These are phyloP conservation scores for Rhododendron simsii DNA, from an alignment of 148 eudicot species.

Conservation along the genomic window DNA sequence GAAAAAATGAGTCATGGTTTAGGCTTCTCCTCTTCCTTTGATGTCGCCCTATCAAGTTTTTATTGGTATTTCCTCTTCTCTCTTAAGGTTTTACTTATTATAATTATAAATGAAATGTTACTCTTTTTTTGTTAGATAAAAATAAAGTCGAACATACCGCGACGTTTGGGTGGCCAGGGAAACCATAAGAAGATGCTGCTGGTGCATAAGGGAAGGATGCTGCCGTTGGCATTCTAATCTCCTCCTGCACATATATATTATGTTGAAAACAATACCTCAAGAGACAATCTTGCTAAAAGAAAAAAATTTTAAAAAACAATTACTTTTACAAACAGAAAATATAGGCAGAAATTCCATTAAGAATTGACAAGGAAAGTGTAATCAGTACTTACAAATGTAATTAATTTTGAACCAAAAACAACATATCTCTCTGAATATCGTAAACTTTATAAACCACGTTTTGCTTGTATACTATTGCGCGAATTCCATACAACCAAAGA, in stretches of 20 bases:
- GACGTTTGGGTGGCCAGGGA: slow-evolving; percentile 26
- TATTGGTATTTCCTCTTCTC: no score
- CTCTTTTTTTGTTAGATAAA: no score
- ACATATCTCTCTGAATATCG: background rate
- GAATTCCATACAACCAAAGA: background rate
- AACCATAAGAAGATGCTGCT: slow-evolving; percentile 30
- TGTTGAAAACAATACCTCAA: background rate
- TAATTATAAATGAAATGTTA: no score
- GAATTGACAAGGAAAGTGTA: background rate
- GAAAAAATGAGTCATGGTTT: no score
- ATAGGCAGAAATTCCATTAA: background rate
- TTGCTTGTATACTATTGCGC: background rate
- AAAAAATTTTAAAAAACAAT: background rate
- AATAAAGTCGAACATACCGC: slow-evolving; percentile 24
- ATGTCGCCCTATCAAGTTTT: no score
- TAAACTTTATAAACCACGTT: background rate
- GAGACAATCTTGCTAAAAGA: no score
- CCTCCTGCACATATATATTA: slow-evolving; percentile 41
- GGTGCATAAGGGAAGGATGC: slow-evolving; percentile 30
- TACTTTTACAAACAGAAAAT: background rate
- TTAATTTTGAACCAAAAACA: background rate
- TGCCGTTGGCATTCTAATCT: slow-evolving; percentile 37
- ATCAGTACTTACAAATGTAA: background rate
- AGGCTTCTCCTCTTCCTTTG: no score
- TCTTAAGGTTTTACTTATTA: no score